A percentile compares a stretch with the other conserved stretches of the same genome.
These are phyloP conservation scores for Microsporum ferrugineum DNA, from an alignment of 2,329 filamentous ascomycete genomes.

Conservation along the genomic window DNA sequence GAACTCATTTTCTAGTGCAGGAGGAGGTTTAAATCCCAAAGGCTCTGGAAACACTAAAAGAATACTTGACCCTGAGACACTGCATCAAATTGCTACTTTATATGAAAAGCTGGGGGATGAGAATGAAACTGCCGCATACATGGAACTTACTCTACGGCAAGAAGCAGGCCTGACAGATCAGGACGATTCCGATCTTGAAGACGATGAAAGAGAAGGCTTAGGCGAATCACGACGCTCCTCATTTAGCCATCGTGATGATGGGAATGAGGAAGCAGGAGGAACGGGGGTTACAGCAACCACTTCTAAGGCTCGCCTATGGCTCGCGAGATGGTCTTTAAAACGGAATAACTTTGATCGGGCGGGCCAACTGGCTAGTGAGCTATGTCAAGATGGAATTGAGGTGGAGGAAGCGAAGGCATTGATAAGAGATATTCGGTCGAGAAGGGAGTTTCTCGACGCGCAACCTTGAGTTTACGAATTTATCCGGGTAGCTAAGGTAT, in stretches of 20 bases:
- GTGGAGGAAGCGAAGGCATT: conserved; percentile 94
- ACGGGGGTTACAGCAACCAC: conserved; percentile 86
- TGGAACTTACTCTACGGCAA: conserved; percentile 90
- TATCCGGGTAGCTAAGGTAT: not conserved
- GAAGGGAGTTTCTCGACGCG: conserved; percentile 44
- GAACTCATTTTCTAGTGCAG: conserved; percentile 24
- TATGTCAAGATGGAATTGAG: conserved; percentile 91
- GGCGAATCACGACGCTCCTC: conserved; percentile 30
- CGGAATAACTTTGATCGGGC: conserved; percentile 64
- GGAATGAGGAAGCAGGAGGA: conserved; percentile 37
- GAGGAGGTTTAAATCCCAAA: conserved; percentile 23
- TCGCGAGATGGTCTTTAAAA: conserved; percentile 70
- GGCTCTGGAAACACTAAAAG: conserved; percentile 20
- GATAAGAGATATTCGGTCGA: conserved; percentile 71
- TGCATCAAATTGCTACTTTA: conserved; percentile 79
- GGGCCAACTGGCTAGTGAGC: conserved; percentile 70
- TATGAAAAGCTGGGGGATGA: conserved; percentile 71
- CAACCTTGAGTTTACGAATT: not conserved
- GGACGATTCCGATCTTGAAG: conserved; percentile 27
- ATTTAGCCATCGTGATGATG: conserved; percentile 22
- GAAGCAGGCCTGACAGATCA: conserved; percentile 57
- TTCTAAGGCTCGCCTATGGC: conserved; percentile 85
- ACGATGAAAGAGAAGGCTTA: conserved; percentile 39
- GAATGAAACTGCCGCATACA: conserved; percentile 77
- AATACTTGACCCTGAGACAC: conserved; percentile 75